Conservation (phyloP, 2,329 filamentous ascomycete species). For the Fusarium concolor region DNA sequence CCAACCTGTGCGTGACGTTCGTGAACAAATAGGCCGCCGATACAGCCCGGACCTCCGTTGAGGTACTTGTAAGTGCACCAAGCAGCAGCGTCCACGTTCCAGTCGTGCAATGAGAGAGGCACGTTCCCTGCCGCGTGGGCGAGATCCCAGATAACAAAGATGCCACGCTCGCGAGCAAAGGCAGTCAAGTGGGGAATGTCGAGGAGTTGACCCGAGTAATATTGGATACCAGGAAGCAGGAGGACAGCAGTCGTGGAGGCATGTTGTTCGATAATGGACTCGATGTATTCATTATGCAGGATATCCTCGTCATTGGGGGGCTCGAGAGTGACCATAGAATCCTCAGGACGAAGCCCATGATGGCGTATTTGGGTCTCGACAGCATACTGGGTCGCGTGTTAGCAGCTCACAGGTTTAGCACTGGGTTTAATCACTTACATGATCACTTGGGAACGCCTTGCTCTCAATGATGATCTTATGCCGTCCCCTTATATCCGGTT, state of each 20-base stretch:
- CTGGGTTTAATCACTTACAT: slow-evolving; percentile 58
- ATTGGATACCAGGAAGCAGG: slow-evolving; percentile 84
- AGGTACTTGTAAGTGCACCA: slow-evolving; percentile 95
- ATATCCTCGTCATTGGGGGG: slow-evolving; percentile 63
- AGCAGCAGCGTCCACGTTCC: slow-evolving; percentile 86
- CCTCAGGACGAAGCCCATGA: slow-evolving; percentile 71
- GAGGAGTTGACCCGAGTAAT: slow-evolving; percentile 86
- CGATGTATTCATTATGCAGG: slow-evolving; percentile 74
- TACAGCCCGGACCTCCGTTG: slow-evolving; percentile 82
- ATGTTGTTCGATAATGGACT: slow-evolving; percentile 78
- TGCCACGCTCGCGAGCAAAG: slow-evolving; percentile 74
- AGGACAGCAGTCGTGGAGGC: slow-evolving; percentile 76
- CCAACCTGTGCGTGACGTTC: slow-evolving; percentile 71
- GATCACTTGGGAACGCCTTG: slow-evolving; percentile 87
- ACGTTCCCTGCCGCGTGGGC: slow-evolving; percentile 87
- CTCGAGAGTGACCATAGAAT: slow-evolving; percentile 77
- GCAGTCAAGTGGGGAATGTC: slow-evolving; percentile 81
- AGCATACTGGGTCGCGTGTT: slow-evolving; percentile 67
- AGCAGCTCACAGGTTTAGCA: neutral
- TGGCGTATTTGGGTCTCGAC: slow-evolving; percentile 80
- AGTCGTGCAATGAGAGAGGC: slow-evolving; percentile 78
- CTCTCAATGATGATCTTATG: slow-evolving; percentile 85
- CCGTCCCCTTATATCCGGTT: slow-evolving; percentile 64
- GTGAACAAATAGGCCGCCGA: slow-evolving; percentile 82
- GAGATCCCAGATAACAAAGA: slow-evolving; percentile 83